Evolutionary conservation across 2,329 filamentous ascomycete species (phyloP).

Genomic region (Trichophyton equinum): DNA sequence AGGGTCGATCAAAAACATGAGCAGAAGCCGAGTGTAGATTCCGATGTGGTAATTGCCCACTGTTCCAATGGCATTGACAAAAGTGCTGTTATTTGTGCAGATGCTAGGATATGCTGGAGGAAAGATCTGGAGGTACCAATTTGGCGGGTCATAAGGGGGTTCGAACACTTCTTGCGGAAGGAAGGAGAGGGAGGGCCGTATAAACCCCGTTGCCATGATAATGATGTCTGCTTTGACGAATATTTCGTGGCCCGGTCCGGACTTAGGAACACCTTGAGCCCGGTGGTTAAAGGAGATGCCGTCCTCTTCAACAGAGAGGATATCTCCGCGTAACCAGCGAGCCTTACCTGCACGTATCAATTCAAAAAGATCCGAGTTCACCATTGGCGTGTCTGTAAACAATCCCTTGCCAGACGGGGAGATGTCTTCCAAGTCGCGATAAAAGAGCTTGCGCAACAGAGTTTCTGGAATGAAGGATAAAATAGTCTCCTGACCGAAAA

Average conservation of each 20-base stretch:
- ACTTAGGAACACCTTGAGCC: constrained; percentile 57
- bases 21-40: constrained; percentile 71
- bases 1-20: constrained; percentile 77
- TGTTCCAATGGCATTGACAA: constrained; percentile 65
- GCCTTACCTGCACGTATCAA: constrained; percentile 60
- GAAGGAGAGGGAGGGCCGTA: constrained; percentile 60
- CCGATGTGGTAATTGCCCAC: constrained; percentile 84
- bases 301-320: constrained; percentile 49
- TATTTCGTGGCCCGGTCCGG: constrained; percentile 57
- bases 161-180: constrained; percentile 60
- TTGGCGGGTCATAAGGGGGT: constrained; percentile 63
- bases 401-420: constrained; percentile 57
- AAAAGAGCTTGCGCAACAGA: constrained; percentile 66
- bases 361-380: constrained; percentile 68
- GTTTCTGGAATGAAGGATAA: constrained; percentile 68
- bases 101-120: constrained; percentile 61
- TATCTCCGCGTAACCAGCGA: constrained; percentile 71
- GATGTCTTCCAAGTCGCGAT: constrained; percentile 64
- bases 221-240: constrained; percentile 60
- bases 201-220: constrained; percentile 73
- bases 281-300: constrained; percentile 62
- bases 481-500: constrained; percentile 63
- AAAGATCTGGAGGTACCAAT: constrained; percentile 83
- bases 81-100: constrained; percentile 74
- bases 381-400: constrained; percentile 79